Evolutionary conservation across 441 rosid genomes (phyloP), one percentile per base, ranked within the genome.

Genomic region (Gossypium trilobum): DNA sequence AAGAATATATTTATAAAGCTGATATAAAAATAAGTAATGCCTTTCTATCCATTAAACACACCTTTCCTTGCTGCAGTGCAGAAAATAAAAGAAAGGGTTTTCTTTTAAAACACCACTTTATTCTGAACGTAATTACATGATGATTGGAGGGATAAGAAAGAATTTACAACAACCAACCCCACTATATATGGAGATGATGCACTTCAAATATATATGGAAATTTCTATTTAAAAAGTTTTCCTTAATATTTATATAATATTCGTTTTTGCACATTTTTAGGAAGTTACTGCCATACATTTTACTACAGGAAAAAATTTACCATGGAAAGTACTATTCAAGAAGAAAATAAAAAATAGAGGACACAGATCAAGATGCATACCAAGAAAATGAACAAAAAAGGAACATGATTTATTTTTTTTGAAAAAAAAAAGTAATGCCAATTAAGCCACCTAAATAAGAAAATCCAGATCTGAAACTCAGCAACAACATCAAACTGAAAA

Each of bases 391-490:
- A 19, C 1, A 20, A 73, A 44, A 22, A 25, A 60, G 8, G 8
- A 31, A 36, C 23, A 0, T 10, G n/a, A 46, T 0, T 16, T 11
- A 5, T 52, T 50, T 14, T 14, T 50, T n/a, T 14, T 4, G 27
- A 64, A 14, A 48, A 31, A 5, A 48, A 31, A 8, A 22, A 22
- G 14, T 78, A 29, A 36, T 13, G 48, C 2, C 54, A 78, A 68
- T 0, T 61, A 50, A 71, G 14, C 59, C 36, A 55, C 6, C 29
- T 60, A 59, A 65, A 59, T 4, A 5, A 20, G 1, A 33, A 48
- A 61, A 11, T 4, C 42, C 77, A 82, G 85, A 85, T 81, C 86
- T 80, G 73, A 75, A 42, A 7, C 55, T 75, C 48, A 5, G 7
- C 19, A 16, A 57, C 39, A 44, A 56, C 52, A 13, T 54, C 50